Evolutionary conservation across 2,329 filamentous ascomycete species (phyloP), one percentile per base, ranked within the genome.

Genomic region (Amylocarpus encephaloides): DNA sequence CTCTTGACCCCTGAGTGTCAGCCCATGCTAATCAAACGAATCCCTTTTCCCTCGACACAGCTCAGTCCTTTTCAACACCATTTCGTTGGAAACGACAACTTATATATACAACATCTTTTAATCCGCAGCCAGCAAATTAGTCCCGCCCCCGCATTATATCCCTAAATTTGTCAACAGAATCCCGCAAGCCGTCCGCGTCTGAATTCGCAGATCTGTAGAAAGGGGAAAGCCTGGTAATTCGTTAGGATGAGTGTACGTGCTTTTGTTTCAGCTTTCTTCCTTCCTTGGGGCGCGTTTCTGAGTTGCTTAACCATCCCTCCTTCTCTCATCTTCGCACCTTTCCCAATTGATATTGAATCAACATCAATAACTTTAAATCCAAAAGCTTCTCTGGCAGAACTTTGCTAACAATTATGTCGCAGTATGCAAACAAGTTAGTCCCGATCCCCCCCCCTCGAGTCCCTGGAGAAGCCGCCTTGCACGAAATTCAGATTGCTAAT

Each of bases 201-300:
- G n/a, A 16, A 18, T 3, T 41, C 5, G 18, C 11, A 16, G n/a
- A 13, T 16, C 11, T 41, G 12, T 22, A 5, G 13, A 43, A 29
- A 42, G 39, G 39, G 38, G 46, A n/a, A 18, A 48, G 59, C 49
- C 48, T 22, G 30, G 49, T 39, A 46, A 51, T 45, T 49, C 46
- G 50, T 45, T 52, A 61, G 55, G 45, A 63, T 64, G 62, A 61
- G 58, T 60, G 60, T 62, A 62, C 50, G 62, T 63, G 43, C 55
- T 44, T 46, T 19, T 48, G 57, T 62, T 60, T 58, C 58, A 59
- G 54, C 50, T 51, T 33, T 44, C 33, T n/a, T 15, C 49, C 38
- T 50, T 43, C 26, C 16, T 22, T 45, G 22, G 22, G 32, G 43
- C 53, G 35, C 44, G 57, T 58, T 61, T 59, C 52, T 48, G 50